Percentiles rank a stretch among this genome's conserved stretches.
Conservation (phyloP, 768 basidiomycete species). For the Mycena leptocephala region DNA sequence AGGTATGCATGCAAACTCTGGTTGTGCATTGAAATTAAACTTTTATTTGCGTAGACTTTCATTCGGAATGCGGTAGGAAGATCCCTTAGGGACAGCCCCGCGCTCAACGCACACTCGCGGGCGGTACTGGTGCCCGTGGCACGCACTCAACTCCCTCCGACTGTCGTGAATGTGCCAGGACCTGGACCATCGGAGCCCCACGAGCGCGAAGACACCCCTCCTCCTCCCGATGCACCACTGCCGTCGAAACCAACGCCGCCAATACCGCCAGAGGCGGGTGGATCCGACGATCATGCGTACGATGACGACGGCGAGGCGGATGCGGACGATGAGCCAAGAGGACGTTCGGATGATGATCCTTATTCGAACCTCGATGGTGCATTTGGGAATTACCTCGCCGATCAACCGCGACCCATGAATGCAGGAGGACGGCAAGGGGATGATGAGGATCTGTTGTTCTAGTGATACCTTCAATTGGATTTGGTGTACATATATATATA, state of each 20-base stretch:
- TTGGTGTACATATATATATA: slow-evolving; percentile 21
- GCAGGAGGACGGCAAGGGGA: slow-evolving; percentile 62
- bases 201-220: slow-evolving; percentile 38
- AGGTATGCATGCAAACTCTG: slow-evolving; percentile 64
- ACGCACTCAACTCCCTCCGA: slow-evolving; percentile 65
- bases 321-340: slow-evolving; percentile 56
- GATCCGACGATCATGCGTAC: slow-evolving; percentile 37
- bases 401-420: slow-evolving; percentile 79
- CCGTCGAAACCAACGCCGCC: slow-evolving; percentile 52
- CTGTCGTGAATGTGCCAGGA: slow-evolving; percentile 68
- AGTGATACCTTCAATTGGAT: slow-evolving; percentile 45
- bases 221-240: slow-evolving; percentile 43
- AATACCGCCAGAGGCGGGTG: slow-evolving; percentile 44
- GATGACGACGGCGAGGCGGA: slow-evolving; percentile 58
- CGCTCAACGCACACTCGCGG: slow-evolving; percentile 87
- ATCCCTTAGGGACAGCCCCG: slow-evolving; percentile 90
- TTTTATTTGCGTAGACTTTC: slow-evolving; percentile 75
- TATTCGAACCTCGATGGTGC: slow-evolving; percentile 89
- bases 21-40: background rate
- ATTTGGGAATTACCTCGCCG: slow-evolving; percentile 81
- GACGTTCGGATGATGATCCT: slow-evolving; percentile 67
- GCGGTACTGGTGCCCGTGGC: slow-evolving; percentile 77
- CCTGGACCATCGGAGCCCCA: slow-evolving; percentile 75
- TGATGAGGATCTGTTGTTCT: slow-evolving; percentile 82
- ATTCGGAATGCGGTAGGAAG: slow-evolving; percentile 92